phyloP scores from a whole-genome alignment of 331 rosid species.

The Rosa hybrid region DNA sequence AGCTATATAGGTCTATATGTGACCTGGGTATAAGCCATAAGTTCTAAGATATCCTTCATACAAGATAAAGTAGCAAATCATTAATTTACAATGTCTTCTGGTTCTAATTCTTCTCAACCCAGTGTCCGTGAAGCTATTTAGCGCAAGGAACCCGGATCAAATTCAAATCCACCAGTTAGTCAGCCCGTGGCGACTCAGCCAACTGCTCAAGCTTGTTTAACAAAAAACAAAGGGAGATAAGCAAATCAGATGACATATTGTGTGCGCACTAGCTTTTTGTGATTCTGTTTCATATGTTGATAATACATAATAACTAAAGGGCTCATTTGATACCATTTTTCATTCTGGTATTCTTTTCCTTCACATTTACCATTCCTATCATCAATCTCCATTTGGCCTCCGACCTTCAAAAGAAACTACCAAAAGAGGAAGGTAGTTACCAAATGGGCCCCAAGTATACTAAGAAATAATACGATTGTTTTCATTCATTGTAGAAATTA shows the following conservation, averaged over 20 bases:
- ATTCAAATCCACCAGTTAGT: neutral
- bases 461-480: neutral
- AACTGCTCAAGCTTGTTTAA: neutral
- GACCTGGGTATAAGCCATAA: neutral
- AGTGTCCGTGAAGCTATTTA: neutral
- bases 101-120: neutral
- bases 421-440: neutral
- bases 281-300: neutral
- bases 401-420: neutral
- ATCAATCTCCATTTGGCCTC: neutral
- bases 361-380: neutral
- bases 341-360: neutral
- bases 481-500: neutral
- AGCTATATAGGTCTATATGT: neutral
- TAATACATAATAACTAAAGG: neutral
- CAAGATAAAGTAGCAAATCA: neutral
- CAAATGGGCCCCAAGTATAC: neutral
- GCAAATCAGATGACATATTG: too few species aligned
- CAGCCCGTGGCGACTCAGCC: neutral
- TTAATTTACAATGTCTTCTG: neutral
- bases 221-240: neutral
- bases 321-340: neutral
- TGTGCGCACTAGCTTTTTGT: neutral
- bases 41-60: neutral
- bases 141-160: neutral